These are phyloP conservation scores for Magnolia kwangsiensis DNA, from an alignment of 164 flowering plant genomes.

Conservation along the genomic window DNA sequence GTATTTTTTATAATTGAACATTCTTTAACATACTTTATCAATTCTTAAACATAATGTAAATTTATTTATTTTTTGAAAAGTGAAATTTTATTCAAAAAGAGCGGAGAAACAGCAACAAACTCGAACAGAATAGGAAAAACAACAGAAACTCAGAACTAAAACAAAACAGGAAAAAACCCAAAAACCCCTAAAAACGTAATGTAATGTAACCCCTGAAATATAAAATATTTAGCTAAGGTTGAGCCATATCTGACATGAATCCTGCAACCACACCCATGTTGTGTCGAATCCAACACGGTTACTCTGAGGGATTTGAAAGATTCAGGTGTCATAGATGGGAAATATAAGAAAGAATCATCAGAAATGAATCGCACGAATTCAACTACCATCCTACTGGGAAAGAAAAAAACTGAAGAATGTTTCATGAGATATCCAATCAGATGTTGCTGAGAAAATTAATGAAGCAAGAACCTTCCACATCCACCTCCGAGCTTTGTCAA, in stretches of 20 bases:
- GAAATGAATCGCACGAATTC: not conserved
- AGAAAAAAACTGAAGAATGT: not conserved
- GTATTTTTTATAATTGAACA: too few relatives aligned
- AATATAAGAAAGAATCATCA: not conserved
- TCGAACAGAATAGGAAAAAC: too few relatives aligned
- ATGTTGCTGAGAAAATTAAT: not conserved
- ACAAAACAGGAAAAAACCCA: too few relatives aligned
- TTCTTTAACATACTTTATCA: not conserved
- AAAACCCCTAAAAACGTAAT: too few relatives aligned
- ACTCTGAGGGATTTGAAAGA: not conserved
- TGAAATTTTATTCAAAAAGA: too few relatives aligned
- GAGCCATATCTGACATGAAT: not conserved
- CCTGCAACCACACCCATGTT: not conserved
- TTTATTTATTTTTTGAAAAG: too few relatives aligned
- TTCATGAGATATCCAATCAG: not conserved
- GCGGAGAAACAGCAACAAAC: too few relatives aligned
- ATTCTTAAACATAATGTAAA: not conserved
- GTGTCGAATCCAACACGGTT: not conserved
- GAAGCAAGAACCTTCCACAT: slow-evolving; percentile 80
- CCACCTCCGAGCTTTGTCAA: slow-evolving; percentile 93
- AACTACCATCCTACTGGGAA: not conserved
- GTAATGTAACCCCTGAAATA: too few relatives aligned
- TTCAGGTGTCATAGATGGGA: not conserved
- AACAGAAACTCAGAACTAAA: too few relatives aligned
- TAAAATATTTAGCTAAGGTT: too few relatives aligned